Evolutionary conservation across 148 eudicot species (phyloP), one percentile per base, ranked within the genome.

Genomic region (Heliosperma pusillum): DNA sequence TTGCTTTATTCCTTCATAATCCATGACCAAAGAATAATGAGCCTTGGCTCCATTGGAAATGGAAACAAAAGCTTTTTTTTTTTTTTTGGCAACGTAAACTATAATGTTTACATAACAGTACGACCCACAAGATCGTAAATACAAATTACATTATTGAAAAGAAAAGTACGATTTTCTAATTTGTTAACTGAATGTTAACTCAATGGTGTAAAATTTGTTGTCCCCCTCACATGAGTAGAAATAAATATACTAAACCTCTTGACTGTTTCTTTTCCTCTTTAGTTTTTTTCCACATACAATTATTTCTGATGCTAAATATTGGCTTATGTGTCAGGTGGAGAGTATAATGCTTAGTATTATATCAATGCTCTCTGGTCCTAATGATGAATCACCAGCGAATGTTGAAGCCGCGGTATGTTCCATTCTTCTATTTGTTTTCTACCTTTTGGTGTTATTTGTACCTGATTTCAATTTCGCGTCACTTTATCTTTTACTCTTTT

Each of bases 341-440:
- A 89, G 89, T 74, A 89, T 89, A 73, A 79, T 89, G 44, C 79
- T 89, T 66, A 89, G 92, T 73, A 89, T 89, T 75, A 83, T 89
- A 47, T 86, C 92, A 30, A 86, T 89, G 92, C 89, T 89, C 64
- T 86, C 92, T 4, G 81, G 88, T 70, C 92, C 92, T 4, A 89
- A 89, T 36, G 92, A 89, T 53, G 92, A 89, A 77, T 89, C 92
- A 4, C 92, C 92, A 2, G 92, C 92, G 26, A 89, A 89, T 71
- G 88, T 89, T 71, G 92, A 89, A 74, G 92, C 92, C 10, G 92
- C 92, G 52, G 91, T 88, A 86, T 72, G 88, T 80, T 70, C 25
- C 2, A 50, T 15, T 16, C 55, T 80, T 64, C 25, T 16, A 50
- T 24, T 29, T 8, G 5, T 60, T 27, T 55, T 27, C 24, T 15